Evolutionary conservation across 495 filamentous ascomycete species (phyloP), one percentile per base, ranked within the genome.

Genomic region (Copromyces sp.): DNA sequence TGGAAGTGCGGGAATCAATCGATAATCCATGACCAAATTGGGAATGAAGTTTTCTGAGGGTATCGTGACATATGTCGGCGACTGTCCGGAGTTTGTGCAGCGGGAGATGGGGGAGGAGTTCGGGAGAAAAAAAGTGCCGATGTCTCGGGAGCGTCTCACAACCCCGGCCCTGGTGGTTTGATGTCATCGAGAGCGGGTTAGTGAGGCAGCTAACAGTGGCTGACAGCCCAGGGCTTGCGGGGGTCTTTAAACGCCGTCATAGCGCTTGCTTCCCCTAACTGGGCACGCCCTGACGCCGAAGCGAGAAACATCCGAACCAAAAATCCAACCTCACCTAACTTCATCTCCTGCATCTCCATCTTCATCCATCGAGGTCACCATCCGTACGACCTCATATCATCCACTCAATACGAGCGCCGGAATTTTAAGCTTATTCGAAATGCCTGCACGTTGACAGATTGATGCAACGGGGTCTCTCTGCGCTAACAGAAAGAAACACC

Each of bases 121-220:
- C 29, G 53, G 53, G 53, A 65, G 29, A 9, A 17, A 65, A 65
- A 35, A 35, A 35, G 14, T 65, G 53, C 53, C 53, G 68, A 59
- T 65, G 78, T 80, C 77, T 80, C 78, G 75, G 68, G 44, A 74
- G 41, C 73, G 78, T 80, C 75, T 78, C 78, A 78, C 65, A 72
- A 71, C 20, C 71, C 73, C 61, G 39, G 70, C 35, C 32, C 24
- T 37, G 71, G 68, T 61, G 59, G 78, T 79, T 79, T 79, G 78
- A 79, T 77, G 71, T 39, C 65, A 42, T 73, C 76, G 68, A 73
- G 75, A 73, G 73, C 29, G 77, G 73, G 72, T 42, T 76, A 80
- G 73, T 74, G 77, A 71, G 20, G 74, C 44, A 24, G 65, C 68
- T 69, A 65, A 32, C 70, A 80, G 74, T 80, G 78, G 77, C 75